These are phyloP conservation scores for Echinochloa phyllopogon DNA, from an alignment of 176 grass and related monocot genomes.

Conservation along the genomic window DNA sequence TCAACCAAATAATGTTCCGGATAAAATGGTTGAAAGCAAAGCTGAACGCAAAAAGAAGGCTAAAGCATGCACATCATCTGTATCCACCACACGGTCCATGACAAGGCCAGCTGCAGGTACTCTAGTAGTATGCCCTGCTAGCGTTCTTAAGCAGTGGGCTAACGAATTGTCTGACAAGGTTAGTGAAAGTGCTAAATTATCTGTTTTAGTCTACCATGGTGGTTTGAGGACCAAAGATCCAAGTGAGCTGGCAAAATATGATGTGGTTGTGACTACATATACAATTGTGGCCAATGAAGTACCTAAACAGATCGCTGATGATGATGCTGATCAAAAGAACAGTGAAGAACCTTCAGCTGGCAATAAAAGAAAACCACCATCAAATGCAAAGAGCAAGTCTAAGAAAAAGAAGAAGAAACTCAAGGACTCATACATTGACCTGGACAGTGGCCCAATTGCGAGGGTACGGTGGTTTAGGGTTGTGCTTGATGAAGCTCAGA, in stretches of 20 bases:
- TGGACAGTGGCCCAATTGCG: slow-evolving; percentile 80
- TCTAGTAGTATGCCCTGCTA: slow-evolving; percentile 94
- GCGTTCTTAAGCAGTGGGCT: slow-evolving; percentile 91
- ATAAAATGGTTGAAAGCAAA: slow-evolving; percentile 43
- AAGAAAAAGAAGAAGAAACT: slow-evolving; percentile 85
- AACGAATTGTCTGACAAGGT: slow-evolving; percentile 86
- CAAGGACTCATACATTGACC: slow-evolving; percentile 63
- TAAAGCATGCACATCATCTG: slow-evolving; percentile 49
- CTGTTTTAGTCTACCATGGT: slow-evolving; percentile 95
- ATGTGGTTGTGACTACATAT: slow-evolving; percentile 96
- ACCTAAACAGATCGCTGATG: slow-evolving; percentile 83
- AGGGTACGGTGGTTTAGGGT: slow-evolving; percentile 97
- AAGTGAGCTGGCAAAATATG: slow-evolving; percentile 81
- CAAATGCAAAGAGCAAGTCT: slow-evolving; percentile 45
- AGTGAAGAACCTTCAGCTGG: slow-evolving; percentile 68
- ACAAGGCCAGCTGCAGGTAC: slow-evolving; percentile 92
- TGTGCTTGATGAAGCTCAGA: slow-evolving; percentile 98
- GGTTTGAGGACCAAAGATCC: slow-evolving; percentile 89
- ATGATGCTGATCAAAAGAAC: slow-evolving; percentile 76
- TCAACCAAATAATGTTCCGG: slow-evolving; percentile 34
- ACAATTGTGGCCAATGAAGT: slow-evolving; percentile 98
- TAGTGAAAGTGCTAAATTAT: slow-evolving; percentile 67
- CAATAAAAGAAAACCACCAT: slow-evolving; percentile 73
- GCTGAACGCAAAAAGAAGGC: slow-evolving; percentile 50
- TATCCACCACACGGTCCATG: slow-evolving; percentile 47